Base-by-base conservation (phyloP, 495 filamentous ascomycete species). In the Aspergillus hancockii region DNA sequence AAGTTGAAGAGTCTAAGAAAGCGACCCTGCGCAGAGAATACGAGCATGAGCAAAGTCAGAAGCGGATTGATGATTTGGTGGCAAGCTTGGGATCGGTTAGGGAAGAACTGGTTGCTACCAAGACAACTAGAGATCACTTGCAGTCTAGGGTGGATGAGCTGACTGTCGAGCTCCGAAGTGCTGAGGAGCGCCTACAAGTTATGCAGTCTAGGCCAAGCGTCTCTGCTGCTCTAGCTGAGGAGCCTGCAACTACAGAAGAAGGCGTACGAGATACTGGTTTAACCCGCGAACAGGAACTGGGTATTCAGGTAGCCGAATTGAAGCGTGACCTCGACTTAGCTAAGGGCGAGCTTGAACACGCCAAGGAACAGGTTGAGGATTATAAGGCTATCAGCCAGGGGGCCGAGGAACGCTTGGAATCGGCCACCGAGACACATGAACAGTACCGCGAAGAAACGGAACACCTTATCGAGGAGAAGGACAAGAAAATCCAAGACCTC, bases 301-400 rank as follows among this genome's bases (percentile, higher is more conserved):
- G 85, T 50, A 81, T 93, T 28, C 88, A 97, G 67, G 83, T 93
- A 21, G 85, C 89, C 0, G 90, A 96, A 58, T 80, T 98, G 51
- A 92, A 90, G 69, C 87, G 88, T 53, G 87, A 90, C 60, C 78
- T 97, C 19, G 90, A 94, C 31, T 74, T 93, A 34, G 81, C 85
- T 10, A 88, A 82, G 62, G 82, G 81, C 25, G 90, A 97, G 59
- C 79, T 97, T 19, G 86, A 94, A 58, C 86, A 86, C 64, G 82
- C 90, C 12, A 90, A 90, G 70, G 80, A 83, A 31, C 86, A 95
- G 62, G 87, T 86, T 31, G 92, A 96, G 68, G 87, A 90, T 61
- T 97, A 95, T 78, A 92, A 90, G 66, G 82, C 84, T n/a, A 93
- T 98, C 67, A 90, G 90, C 63, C 89, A 92, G 66, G 80, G 84